Percentiles rank a stretch among this genome's conserved stretches.
phyloP scores from a whole-genome alignment of 371 early-diverging fungal species.

The Mortierella sp. region DNA sequence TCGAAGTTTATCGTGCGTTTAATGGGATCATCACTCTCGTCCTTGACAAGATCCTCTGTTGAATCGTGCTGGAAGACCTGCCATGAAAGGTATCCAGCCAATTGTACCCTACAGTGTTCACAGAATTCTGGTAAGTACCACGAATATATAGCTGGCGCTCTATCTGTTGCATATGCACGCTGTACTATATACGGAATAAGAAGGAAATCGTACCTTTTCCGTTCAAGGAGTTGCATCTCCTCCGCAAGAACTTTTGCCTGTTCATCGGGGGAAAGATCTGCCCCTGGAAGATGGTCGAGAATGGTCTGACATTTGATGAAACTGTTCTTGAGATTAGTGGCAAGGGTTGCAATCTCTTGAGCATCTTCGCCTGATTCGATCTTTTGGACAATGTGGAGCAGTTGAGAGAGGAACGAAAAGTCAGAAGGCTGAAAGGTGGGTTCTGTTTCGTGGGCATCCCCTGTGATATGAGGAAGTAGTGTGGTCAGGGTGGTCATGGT shows the following conservation, averaged over 20 bases:
- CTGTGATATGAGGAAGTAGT: background rate
- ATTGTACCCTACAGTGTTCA: constrained; percentile 7
- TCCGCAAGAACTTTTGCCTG: constrained; percentile 40
- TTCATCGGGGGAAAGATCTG: constrained; percentile 53
- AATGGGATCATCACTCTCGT: background rate
- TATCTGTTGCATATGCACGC: no score
- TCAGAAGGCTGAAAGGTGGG: constrained; percentile 51
- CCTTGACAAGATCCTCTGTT: background rate
- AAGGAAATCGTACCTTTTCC: constrained; percentile 33
- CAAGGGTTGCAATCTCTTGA: constrained; percentile 46
- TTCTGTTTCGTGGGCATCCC: constrained; percentile 20
- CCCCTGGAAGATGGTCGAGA: constrained; percentile 53
- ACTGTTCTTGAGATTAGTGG: constrained; percentile 44
- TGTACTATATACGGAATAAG: background rate
- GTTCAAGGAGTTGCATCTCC: constrained; percentile 29
- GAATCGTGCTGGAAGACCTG: constrained; percentile 5
- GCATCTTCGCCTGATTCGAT: constrained; percentile 49
- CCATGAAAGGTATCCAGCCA: constrained; percentile 13
- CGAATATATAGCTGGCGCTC: background rate
- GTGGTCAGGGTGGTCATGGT: constrained; percentile 9
- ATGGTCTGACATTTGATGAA: constrained; percentile 54
- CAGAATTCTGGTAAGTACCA: background rate
- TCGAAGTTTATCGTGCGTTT: background rate
- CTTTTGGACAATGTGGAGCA: constrained; percentile 41
- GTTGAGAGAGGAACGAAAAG: constrained; percentile 52